A percentile compares a stretch with the other conserved stretches of the same genome.
These are phyloP conservation scores for Russula virescens DNA, from an alignment of 768 basidiomycete species.

Conservation along the genomic window DNA sequence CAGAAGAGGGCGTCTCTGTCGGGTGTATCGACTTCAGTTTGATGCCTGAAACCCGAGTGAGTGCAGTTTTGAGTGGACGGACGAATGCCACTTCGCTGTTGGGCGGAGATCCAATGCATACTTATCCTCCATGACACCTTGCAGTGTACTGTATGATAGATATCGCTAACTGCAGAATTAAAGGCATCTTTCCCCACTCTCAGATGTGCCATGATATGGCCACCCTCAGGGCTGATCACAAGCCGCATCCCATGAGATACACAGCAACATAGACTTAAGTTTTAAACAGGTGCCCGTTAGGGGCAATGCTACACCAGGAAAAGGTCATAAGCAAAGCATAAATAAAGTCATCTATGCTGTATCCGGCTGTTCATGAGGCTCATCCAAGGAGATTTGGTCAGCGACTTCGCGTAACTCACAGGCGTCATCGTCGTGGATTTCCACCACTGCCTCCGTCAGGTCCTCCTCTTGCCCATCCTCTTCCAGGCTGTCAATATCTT, in stretches of 20 bases:
- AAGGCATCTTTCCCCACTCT: background rate
- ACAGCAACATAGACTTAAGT: background rate
- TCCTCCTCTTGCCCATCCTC: slow-evolving; percentile 22
- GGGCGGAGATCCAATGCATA: background rate
- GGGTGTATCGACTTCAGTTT: slow-evolving; percentile 21
- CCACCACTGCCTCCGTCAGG: slow-evolving; percentile 19
- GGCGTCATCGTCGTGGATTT: slow-evolving; percentile 6
- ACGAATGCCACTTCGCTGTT: background rate
- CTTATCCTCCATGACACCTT: background rate
- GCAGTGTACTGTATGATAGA: no score
- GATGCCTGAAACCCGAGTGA: slow-evolving; percentile 5
- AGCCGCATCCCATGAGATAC: background rate
- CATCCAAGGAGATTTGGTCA: slow-evolving; percentile 12
- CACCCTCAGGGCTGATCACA: background rate
- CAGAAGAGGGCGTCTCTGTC: background rate
- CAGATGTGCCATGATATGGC: no score
- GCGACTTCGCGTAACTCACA: slow-evolving; percentile 16
- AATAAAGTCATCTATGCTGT: slow-evolving; percentile 9
- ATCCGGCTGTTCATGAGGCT: slow-evolving; percentile 6
- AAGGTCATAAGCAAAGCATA: slow-evolving; percentile 15
- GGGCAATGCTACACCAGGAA: background rate
- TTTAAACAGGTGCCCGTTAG: background rate
- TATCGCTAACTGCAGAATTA: background rate
- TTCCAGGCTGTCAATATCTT: slow-evolving; percentile 7
- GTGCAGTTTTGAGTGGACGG: background rate